phyloP scores from a whole-genome alignment of 2,329 filamentous ascomycete species.

The Ascochyta koolunga region DNA sequence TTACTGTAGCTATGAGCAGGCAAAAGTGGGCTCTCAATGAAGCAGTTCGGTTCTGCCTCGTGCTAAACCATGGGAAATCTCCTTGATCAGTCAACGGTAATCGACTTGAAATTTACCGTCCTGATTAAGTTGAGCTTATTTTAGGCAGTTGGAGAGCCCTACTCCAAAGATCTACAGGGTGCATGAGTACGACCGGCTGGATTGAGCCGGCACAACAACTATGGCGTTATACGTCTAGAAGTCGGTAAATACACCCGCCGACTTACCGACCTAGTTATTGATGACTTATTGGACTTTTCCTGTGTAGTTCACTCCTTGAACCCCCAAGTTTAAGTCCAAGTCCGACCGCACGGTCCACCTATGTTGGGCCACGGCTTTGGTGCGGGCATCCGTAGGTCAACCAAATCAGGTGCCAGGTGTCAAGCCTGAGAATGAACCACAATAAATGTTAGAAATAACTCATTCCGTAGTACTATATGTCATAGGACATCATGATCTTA shows the following conservation, averaged over 20 bases:
- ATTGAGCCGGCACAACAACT: background rate
- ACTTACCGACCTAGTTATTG: slow-evolving; percentile 16
- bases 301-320: slow-evolving; percentile 7
- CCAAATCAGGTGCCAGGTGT: slow-evolving; percentile 6
- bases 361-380: slow-evolving; percentile 14
- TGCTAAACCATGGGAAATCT: background rate
- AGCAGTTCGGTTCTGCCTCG: background rate
- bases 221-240: background rate
- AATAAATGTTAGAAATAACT: background rate
- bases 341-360: slow-evolving; percentile 29
- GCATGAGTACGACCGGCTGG: slow-evolving; percentile 5
- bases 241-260: slow-evolving; percentile 24
- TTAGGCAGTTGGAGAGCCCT: background rate
- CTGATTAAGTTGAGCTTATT: background rate
- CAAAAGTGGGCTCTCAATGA: background rate
- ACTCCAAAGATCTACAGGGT: slow-evolving; percentile 5
- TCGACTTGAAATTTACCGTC: background rate
- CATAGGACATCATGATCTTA: background rate
- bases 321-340: slow-evolving; percentile 9
- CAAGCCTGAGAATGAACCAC: background rate
- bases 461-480: background rate
- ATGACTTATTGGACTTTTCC: background rate
- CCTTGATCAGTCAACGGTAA: background rate
- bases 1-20: background rate
- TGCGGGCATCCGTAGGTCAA: slow-evolving; percentile 28